Base-by-base conservation (phyloP, 306 rosid genomes). In the Benincasa hispida region DNA sequence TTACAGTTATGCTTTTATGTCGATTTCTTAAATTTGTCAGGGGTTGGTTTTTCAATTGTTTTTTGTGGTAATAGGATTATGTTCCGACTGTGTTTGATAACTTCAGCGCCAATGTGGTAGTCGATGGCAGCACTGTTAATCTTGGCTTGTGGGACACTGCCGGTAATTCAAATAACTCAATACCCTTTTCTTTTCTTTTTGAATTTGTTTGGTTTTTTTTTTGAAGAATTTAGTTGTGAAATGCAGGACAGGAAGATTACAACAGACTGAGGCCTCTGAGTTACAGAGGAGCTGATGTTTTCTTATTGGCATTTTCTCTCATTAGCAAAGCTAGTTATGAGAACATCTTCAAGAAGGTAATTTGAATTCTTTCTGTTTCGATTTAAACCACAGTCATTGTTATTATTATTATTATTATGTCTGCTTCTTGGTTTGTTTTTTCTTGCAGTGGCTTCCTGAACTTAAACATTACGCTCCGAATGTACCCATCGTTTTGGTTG, bases 101-200 rank as follows among this genome's bases (percentile, higher is more conserved):
- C 57, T 69, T 69, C 54, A 69, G 75, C 22, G 75, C 75, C 75
- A 69, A 69, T 24, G 75, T 69, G n/a, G 75, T 69, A 2, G 75
- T 45, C 22, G 75, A 69, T 9, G 75, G 75, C 57, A 69, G 75
- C 75, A 69, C 87, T 9, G 95, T 90, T 45, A 90, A 90, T 80
- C 80, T 90, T 81, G 95, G 95, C 76, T 82, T 90, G 54, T 90
- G 92, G 95, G 95, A 90, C 42, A 90, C 95, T 53, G 95, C 95
- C 62, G 95, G 95, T 89, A 80, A 69, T 56, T 63, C 47, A 10
- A 66, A 9, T 15, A 39, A 37, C 18, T 59, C 0, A 60, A 60
- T 3, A 37, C 21, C 5, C 2, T 24, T 60, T 59, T 59, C 8
- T 11, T 21, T 32, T 32, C 35, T 32, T 41, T 10, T 42, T 66